These are phyloP conservation scores for Iberis amara DNA, from an alignment of 441 rosid genomes.

Conservation along the genomic window DNA sequence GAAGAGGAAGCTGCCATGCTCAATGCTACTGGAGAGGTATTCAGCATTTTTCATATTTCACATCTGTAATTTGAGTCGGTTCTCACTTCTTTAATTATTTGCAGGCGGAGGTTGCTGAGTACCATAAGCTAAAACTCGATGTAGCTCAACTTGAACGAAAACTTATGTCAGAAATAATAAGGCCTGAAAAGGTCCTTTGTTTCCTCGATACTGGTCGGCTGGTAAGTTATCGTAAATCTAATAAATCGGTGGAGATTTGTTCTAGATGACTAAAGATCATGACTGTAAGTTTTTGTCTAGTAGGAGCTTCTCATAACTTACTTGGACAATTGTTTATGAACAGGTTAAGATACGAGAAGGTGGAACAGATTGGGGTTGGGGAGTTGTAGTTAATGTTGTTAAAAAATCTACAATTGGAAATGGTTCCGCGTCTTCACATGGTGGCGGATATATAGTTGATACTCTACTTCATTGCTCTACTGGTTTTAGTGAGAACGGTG, in stretches of 20 bases:
- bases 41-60: conserved; percentile 11
- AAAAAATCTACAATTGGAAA: conserved; percentile 63
- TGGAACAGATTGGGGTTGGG: conserved; percentile 99
- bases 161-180: conserved; percentile 83
- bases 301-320: conserved; percentile 21
- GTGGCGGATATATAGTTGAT: conserved; percentile 81
- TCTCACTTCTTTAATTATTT: conserved; percentile 23
- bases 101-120: conserved; percentile 85
- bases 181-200: conserved; percentile 91
- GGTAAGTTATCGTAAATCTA: conserved; percentile 51
- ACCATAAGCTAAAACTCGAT: conserved; percentile 82
- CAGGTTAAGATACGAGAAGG: conserved; percentile 96
- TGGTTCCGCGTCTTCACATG: conserved; percentile 51
- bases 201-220: conserved; percentile 85
- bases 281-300: conserved; percentile 1
- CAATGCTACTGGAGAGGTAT: conserved; percentile 89
- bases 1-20: conserved; percentile 91
- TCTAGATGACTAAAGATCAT: no score
- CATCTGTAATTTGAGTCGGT: conserved; percentile 18
- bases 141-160: conserved; percentile 81
- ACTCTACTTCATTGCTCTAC: conserved; percentile 90
- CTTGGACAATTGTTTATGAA: conserved; percentile 26
- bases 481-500: conserved; percentile 76
- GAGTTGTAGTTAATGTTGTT: conserved; percentile 91
- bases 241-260: no score